Base-by-base conservation (phyloP, 2,329 filamentous ascomycete species). In the Xylariales sp. region DNA sequence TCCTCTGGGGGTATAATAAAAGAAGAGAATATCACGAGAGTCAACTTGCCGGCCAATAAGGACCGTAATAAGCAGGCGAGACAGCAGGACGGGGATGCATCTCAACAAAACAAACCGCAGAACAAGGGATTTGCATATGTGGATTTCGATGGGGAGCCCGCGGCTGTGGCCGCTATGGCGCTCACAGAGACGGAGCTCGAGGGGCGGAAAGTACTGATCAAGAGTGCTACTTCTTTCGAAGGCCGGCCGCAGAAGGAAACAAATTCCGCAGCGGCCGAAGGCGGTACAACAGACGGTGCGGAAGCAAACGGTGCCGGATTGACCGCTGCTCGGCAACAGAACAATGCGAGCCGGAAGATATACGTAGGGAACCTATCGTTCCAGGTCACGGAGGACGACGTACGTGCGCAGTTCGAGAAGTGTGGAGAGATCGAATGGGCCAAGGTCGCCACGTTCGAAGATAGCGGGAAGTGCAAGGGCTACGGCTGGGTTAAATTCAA, bases 51-150 rank as follows among this genome's bases (percentile, higher is more conserved):
- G 0, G 87, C 82, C 7, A 84, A 83, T 66, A 90, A 87, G 58
- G 62, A 68, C 8, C 57, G 66, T 77, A 63, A 66, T 34, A 71
- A 48, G 59, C 68, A 68, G 23, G 53, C 63, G 18, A 62, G 63
- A 32, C 63, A 61, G 48, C 64, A 62, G 63, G 72, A 76, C 39
- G 78, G 75, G 54, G 72, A 72, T 49, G 67, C 60, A 55, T 54
- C 45, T 28, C 70, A 74, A 49, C 72, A 71, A 53, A 71, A 56
- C 39, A 76, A 70, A 57, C 75, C 62, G n/a, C 75, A 90, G 74
- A 99, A 98, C 83, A 95, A 92, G 81, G 97, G 96, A 16, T 99
- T 97, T 78, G 96, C 96, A 62, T 99, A 99, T 77, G 90, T 99
- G 71, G 97, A 99, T 79, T 97, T 99, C 77, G 83, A 89, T 53